These are phyloP conservation scores for Coprinopsis strossmayeri DNA, from an alignment of 768 basidiomycete genomes.

Conservation along the genomic window DNA sequence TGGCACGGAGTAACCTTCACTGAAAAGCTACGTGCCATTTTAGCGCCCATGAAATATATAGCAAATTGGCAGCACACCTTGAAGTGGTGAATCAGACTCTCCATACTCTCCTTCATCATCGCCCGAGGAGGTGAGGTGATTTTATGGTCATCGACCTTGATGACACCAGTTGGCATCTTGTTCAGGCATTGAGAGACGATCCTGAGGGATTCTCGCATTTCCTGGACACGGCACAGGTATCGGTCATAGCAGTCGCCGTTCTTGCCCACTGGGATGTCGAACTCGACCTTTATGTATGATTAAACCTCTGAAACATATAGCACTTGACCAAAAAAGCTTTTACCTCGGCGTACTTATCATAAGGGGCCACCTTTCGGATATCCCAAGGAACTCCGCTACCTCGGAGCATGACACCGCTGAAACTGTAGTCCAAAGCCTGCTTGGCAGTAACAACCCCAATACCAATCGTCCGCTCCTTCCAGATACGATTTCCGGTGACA, in stretches of 20 bases:
- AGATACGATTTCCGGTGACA: conserved; percentile 95
- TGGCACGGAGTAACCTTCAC: conserved; percentile 95
- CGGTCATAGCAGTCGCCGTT: conserved; percentile 98
- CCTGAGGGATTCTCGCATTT: conserved; percentile 90
- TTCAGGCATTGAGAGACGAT: conserved; percentile 95
- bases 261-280: conserved; percentile 94
- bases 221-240: conserved; percentile 95
- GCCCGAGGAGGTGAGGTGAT: conserved; percentile 94
- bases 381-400: conserved; percentile 96
- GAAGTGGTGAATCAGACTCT: conserved; percentile 96
- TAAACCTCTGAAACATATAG: conserved; percentile 2
- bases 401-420: conserved; percentile 95
- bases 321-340: conserved; percentile 13
- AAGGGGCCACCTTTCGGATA: conserved; percentile 83
- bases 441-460: conserved; percentile 89
- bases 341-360: conserved; percentile 94
- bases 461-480: conserved; percentile 91
- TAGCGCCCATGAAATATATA: not conserved
- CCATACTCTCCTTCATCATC: conserved; percentile 99
- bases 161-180: conserved; percentile 89
- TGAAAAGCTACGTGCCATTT: conserved; percentile 60
- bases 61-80: conserved; percentile 48
- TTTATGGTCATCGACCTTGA: conserved; percentile 98
- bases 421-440: conserved; percentile 86
- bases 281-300: conserved; percentile 71